Evolutionary conservation across 371 early-diverging fungal species (phyloP).

Genomic region (Syncephalis plumigaleata): DNA sequence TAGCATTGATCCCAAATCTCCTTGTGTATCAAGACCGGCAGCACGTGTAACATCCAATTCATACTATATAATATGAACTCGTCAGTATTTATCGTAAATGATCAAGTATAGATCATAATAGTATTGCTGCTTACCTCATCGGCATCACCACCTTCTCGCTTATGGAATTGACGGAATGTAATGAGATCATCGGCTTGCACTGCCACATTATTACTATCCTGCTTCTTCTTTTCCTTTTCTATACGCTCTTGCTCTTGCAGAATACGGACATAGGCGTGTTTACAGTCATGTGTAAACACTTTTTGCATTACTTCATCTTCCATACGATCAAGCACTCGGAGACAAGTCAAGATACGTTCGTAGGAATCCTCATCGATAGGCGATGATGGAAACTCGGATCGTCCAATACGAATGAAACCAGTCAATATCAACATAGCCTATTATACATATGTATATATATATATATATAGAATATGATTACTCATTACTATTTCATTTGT

Average conservation of each 20-base stretch:
- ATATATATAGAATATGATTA: conserved; percentile 2
- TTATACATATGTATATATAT: not conserved
- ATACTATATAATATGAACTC: conserved; percentile 23
- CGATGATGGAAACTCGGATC: conserved; percentile 57
- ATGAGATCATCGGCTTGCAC: conserved; percentile 81
- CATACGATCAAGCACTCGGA: conserved; percentile 56
- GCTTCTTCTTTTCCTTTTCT: conserved; percentile 27
- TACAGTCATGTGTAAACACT: conserved; percentile 63
- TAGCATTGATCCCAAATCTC: conserved; percentile 66
- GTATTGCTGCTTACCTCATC: conserved; percentile 37
- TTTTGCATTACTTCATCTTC: conserved; percentile 31
- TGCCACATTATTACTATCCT: conserved; percentile 42
- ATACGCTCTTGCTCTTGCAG: conserved; percentile 31
- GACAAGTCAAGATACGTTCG: conserved; percentile 77
- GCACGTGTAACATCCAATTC: conserved; percentile 77
- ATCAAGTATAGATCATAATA: not conserved
- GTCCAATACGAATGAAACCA: conserved; percentile 82
- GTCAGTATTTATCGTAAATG: not conserved
- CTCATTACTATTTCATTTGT: not conserved
- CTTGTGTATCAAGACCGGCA: conserved; percentile 52
- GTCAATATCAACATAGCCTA: conserved; percentile 92
- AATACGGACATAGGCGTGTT: conserved; percentile 63
- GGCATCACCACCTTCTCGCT: conserved; percentile 38
- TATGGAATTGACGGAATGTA: conserved; percentile 71
- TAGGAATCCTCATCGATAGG: conserved; percentile 93